Base-by-base conservation (phyloP, 23 red algal genomes). In the Gracilaria caudata region DNA sequence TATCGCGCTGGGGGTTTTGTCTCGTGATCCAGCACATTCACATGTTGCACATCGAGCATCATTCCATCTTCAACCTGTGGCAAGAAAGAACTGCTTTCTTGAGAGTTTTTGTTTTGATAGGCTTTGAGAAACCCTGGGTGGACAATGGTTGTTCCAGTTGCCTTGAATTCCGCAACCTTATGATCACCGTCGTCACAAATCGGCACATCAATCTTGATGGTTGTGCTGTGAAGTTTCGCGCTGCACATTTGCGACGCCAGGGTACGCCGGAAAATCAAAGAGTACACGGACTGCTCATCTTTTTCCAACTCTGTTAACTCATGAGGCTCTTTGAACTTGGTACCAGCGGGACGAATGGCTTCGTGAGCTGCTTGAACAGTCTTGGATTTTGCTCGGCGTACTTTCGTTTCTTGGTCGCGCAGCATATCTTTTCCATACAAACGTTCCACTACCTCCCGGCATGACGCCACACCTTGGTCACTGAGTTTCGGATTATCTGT, bases 281-380 rank as follows among this genome's bases (percentile, higher is more conserved):
- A 77, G 82, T 98, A 98, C 40, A 98, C 88, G 29, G 83, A 25
- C n/a, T 29, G 24, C 68, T 95, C 93, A 26, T 85, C 74, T 4
- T 51, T 46, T 8, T 85, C 79, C 53, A 98, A 34, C 7, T 77
- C 73, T 19, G 41, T 34, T 24, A 96, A 65, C 26, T 93, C 82
- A 13, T 77, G 88, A 51, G 96, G 96, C 25, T 59, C 14, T 28
- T 63, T 55, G 61, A 98, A 98, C 34, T 35, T 65, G 12, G 53
- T 77, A n/a, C 96, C 96, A 21, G 96, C 92, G 1, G 96, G 96
- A 33, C 96, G 93, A 81, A 98, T 98, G 21, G 96, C 96, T 59
- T 98, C 96, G 76, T 98, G 96, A 39, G 96, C 96, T 70, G 94
- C 96, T 47, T 98, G 96, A 11, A 89, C 81, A 21, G 77, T 61